Evolutionary conservation across 2,329 filamentous ascomycete genomes (phyloP), one percentile per base, ranked within the genome.

Genomic region (Oidium heveae): DNA sequence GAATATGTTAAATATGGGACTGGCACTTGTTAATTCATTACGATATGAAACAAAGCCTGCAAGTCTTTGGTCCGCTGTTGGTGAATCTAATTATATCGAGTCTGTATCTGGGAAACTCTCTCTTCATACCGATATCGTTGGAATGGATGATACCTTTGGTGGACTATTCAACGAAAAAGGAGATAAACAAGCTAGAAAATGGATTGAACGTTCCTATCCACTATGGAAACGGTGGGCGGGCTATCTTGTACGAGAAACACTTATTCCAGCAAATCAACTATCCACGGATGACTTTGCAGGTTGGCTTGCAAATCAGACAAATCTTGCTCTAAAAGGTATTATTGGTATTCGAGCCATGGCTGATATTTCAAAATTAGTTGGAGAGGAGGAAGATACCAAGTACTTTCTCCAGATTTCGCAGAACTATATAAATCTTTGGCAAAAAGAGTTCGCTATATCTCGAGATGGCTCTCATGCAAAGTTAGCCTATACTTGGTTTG

Each of bases 271-370:
- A 34, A 81, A 81, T 56, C 80, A 84, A 64, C 71, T 84, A 4
- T 81, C 74, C 22, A 84, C 80, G 4, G 80, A 84, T 61, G 80
- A 84, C 63, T 83, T 83, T 62, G 80, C 80, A 20, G 80, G 80
- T 52, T 80, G 77, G 73, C 69, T 84, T 32, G 75, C 79, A 28
- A 73, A 82, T 36, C 79, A 83, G 63, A 82, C 79, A 2, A 85
- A 84, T 57, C 69, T 83, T 20, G 84, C 84, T 0, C 68, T 88
- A 53, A 88, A 88, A 63, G 84, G 83, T 20, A 86, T 87, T 58
- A 73, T 88, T 52, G 84, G 83, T 22, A 82, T 89, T 65, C 78
- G 80, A 63, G 84, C 84, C 24, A 87, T 87, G 79, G 77, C 77
- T 59, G 75, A 80, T 60, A 68, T 84, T 15, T 72, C 82, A 1